Base-by-base conservation (phyloP, 2,329 filamentous ascomycete genomes). In the Emydomyces testavorans region DNA sequence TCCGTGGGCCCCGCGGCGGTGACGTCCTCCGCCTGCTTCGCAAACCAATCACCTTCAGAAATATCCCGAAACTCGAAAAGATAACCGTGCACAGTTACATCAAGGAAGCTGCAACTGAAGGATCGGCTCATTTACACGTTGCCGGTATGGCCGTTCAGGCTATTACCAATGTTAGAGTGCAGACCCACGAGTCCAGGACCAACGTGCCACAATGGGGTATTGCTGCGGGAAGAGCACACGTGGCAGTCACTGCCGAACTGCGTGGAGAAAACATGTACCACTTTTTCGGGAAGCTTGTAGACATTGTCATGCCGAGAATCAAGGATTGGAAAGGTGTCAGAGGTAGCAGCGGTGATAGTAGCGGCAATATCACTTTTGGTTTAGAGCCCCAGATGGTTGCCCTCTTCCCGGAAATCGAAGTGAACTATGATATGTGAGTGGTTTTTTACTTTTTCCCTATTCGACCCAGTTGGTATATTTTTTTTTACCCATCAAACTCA, bases 281-380 rank as follows among this genome's bases (percentile, higher is more conserved):
- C 64, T 95, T 98, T 65, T 63, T 98, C 37, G 84, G 90, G 60
- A 94, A 94, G 71, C 73, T 88, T 56, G 74, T 96, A 48, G 87
- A 94, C 62, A 73, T 96, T 6, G 89, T 98, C 4, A 75, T 96
- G 62, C 92, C 92, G 32, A 85, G 82, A 61, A 93, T 98, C 68
- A 98, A 96, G 74, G 92, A 98, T 58, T 98, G 87, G 84, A 79
- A 78, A 48, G 92, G 92, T 51, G 72, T 85, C n/a, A 77, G 77
- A 57, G 80, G 79, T 41, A 77, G 71, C 36, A 85, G 85, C 32
- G 92, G 92, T 60, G 92, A 98, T 65, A 81, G 80, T 60, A 82
- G 83, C 52, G 92, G 92, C 31, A 95, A 96, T 65, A 75, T 98
- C 56, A 76, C 75, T 7, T 90, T 89, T 65, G 92, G 92, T 56